These are phyloP conservation scores for Quercus tomentella DNA, from an alignment of 331 rosid genomes.

Conservation along the genomic window DNA sequence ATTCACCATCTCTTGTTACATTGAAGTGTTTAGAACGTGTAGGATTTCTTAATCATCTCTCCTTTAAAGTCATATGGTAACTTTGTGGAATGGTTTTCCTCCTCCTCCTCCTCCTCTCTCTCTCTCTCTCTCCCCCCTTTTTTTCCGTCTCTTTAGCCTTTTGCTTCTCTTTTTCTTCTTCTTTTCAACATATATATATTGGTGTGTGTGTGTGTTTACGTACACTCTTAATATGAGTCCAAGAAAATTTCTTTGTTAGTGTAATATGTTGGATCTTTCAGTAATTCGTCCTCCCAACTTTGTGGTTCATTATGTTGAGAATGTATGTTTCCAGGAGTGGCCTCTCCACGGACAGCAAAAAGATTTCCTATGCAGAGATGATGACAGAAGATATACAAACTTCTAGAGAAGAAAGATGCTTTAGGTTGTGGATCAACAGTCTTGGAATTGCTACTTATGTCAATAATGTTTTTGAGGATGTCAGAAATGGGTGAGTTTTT, in stretches of 20 bases:
- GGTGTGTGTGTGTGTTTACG: background rate
- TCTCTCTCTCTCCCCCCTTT: too few species aligned
- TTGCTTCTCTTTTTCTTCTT: background rate
- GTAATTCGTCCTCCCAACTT: background rate
- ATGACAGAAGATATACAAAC: conserved; percentile 86
- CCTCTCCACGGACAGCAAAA: conserved; percentile 66
- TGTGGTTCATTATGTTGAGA: conserved; percentile 1
- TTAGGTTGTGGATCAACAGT: conserved; percentile 88
- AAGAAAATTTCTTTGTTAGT: background rate
- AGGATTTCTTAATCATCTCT: background rate
- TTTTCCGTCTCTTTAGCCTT: too few species aligned
- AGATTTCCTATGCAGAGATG: conserved; percentile 83
- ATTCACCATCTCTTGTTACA: background rate
- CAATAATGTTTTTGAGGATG: conserved; percentile 85
- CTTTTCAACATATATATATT: background rate
- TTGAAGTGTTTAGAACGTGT: background rate
- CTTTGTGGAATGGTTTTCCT: background rate
- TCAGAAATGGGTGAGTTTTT: conserved; percentile 71
- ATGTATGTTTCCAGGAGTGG: conserved; percentile 62
- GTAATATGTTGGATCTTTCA: background rate
- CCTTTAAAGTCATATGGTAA: background rate
- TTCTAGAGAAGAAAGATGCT: conserved; percentile 91
- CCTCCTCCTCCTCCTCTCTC: background rate
- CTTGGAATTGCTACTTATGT: conserved; percentile 65
- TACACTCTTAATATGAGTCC: background rate